phyloP scores from a whole-genome alignment of 1,284 basidiomycete species.

The Flammula alnicola region DNA sequence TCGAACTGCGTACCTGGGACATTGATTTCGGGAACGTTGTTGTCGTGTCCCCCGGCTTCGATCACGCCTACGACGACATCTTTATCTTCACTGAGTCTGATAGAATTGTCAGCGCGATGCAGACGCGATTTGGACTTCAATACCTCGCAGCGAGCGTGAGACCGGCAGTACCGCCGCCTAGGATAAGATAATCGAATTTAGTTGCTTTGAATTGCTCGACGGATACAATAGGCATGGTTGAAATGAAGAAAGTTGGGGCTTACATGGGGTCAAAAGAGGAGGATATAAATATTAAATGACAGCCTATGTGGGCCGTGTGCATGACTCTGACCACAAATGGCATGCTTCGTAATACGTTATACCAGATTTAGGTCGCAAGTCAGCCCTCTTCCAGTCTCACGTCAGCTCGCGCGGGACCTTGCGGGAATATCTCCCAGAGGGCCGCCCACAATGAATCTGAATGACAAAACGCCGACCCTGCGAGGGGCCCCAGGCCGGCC shows the following conservation, averaged over 20 bases:
- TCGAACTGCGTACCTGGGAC: constrained; percentile 7
- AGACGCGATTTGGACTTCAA: constrained; percentile 13
- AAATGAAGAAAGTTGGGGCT: neutral
- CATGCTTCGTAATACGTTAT: constrained; percentile 5
- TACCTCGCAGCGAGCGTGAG: constrained; percentile 22
- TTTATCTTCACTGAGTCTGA: constrained; percentile 4
- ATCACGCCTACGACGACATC: constrained; percentile 24
- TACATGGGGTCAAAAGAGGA: no score
- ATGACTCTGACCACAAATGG: no score
- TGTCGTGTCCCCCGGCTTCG: constrained; percentile 22
- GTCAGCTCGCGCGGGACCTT: neutral
- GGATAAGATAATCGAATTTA: constrained; percentile 27
- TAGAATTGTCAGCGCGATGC: neutral
- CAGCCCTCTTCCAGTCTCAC: constrained; percentile 1
- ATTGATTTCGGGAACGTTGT: constrained; percentile 43
- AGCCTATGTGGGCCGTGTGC: no score
- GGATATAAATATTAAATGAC: no score
- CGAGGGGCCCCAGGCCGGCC: constrained; percentile 7
- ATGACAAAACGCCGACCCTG: constrained; percentile 9
- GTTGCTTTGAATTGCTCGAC: neutral
- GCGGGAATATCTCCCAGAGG: constrained; percentile 6
- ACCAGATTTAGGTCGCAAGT: neutral
- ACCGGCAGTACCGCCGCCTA: constrained; percentile 27
- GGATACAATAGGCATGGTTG: constrained; percentile 2
- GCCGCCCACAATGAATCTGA: constrained; percentile 1